phyloP scores from a whole-genome alignment of 768 basidiomycete species.

The Lactarius psammicola region DNA sequence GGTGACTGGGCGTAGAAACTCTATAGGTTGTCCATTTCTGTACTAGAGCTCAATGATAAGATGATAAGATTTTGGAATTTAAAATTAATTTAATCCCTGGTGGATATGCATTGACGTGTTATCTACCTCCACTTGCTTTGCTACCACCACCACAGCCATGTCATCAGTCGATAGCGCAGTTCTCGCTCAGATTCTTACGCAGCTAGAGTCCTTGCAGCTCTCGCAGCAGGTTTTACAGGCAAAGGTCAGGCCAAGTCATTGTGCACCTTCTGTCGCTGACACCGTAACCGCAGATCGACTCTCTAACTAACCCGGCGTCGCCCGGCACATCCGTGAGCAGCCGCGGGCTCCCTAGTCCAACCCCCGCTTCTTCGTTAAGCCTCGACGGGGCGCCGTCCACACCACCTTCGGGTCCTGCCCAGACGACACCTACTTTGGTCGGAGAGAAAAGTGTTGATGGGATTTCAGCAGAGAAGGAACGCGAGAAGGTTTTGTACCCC shows the following conservation, averaged over 20 bases:
- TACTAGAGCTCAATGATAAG: not conserved
- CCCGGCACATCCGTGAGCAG: conserved; percentile 37
- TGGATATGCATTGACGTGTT: not conserved
- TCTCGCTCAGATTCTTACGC: conserved; percentile 68
- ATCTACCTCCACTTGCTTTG: not conserved
- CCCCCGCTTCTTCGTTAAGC: conserved; percentile 34
- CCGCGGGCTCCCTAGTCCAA: conserved; percentile 35
- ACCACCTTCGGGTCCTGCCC: conserved; percentile 32
- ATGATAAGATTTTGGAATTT: not conserved
- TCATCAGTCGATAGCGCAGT: conserved; percentile 46
- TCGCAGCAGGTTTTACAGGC: conserved; percentile 77
- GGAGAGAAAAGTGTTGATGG: conserved; percentile 24
- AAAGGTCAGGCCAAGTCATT: conserved; percentile 50
- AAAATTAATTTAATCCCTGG: not conserved
- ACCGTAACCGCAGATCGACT: conserved; percentile 48
- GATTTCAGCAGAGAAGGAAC: conserved; percentile 52
- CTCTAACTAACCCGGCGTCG: conserved; percentile 36
- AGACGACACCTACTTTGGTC: conserved; percentile 15
- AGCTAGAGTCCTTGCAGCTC: conserved; percentile 68
- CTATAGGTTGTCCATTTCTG: too few species aligned
- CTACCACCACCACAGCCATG: conserved; percentile 8
- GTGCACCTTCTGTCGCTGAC: not conserved
- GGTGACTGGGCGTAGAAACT: not conserved
- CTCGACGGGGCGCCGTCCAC: conserved; percentile 34
- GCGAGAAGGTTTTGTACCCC: conserved; percentile 77